Evolutionary conservation across 2,329 filamentous ascomycete genomes (phyloP), one percentile per base, ranked within the genome.

Genomic region (Cladosporium oxysporum): DNA sequence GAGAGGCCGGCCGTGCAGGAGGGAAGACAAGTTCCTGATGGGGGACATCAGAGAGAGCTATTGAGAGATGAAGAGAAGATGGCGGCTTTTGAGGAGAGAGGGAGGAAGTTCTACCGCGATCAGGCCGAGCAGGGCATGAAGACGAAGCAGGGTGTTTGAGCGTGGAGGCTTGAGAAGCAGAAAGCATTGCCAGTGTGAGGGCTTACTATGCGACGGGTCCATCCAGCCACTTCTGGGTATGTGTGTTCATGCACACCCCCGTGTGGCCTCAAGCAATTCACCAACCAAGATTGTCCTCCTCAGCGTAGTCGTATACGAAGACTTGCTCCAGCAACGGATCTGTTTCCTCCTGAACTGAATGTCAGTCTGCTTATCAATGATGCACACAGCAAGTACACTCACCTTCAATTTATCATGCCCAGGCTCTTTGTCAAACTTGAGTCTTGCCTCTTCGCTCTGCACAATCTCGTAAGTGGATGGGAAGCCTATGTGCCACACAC

Each of bases 1-100:
- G 82, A 85, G 69, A 85, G 91, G 2, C 87, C 89, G 0, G 91
- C 83, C 2, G 85, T 93, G 23, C 87, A 93, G 79, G 90, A 89
- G 77, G 92, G 91, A 23, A 83, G 88, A 64, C 83, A 93, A 78
- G 88, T 93, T 10, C 91, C 91, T 3, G 81, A 83, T 11, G 83
- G 78, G 44, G 85, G 92, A 71, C 83, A 75, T 12, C 81, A 87
- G 70, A 88, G 82, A 70, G 87, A 89, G n/a, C 76, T 89, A 64
- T 62, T 85, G 62, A 82, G 81, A 74, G 80, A 86, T 72, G 82
- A 83, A 69, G 83, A 84, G 69, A 82, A 84, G 73, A 80, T 87
- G 69, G 86, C 90, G 55, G 79, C 83, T 68, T 75, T 81, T 70
- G 88, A 81, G 62, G 72, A 79, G 18, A 82, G 81, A 65, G 78